Evolutionary conservation across 2,329 filamentous ascomycete genomes (phyloP).

Genomic region (Microcera coccophila): DNA sequence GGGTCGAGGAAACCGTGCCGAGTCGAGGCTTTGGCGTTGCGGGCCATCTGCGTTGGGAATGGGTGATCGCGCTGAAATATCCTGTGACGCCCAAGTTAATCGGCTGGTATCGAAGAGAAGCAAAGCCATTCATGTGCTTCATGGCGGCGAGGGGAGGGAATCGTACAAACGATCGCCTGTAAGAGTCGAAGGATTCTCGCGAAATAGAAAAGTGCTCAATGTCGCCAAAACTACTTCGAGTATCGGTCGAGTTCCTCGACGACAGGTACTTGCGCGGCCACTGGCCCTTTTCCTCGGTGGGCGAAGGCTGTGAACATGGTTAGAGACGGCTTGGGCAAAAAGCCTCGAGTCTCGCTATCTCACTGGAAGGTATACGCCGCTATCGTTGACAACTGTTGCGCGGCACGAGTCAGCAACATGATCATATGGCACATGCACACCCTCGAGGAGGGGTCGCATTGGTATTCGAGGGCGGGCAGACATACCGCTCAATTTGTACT

Average conservation of each 20-base stretch:
- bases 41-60: constrained; percentile 56
- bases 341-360: constrained; percentile 26
- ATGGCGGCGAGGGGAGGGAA: neutral
- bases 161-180: constrained; percentile 87
- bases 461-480: constrained; percentile 8
- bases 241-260: constrained; percentile 53
- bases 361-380: constrained; percentile 90
- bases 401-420: constrained; percentile 21
- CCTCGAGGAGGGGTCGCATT: neutral
- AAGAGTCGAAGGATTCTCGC: constrained; percentile 94
- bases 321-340: neutral
- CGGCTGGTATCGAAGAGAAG: neutral
- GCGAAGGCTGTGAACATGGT: constrained; percentile 63
- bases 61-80: constrained; percentile 85
- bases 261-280: constrained; percentile 61
- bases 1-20: constrained; percentile 59
- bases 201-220: constrained; percentile 95
- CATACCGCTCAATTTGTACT: constrained; percentile 79
- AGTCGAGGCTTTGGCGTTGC: constrained; percentile 79
- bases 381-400: constrained; percentile 82
- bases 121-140: no score
- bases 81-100: constrained; percentile 55
- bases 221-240: constrained; percentile 64
- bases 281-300: constrained; percentile 75
- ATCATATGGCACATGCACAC: constrained; percentile 16